Base-by-base conservation (phyloP, 768 basidiomycete genomes). In the Mycena polygramma region DNA sequence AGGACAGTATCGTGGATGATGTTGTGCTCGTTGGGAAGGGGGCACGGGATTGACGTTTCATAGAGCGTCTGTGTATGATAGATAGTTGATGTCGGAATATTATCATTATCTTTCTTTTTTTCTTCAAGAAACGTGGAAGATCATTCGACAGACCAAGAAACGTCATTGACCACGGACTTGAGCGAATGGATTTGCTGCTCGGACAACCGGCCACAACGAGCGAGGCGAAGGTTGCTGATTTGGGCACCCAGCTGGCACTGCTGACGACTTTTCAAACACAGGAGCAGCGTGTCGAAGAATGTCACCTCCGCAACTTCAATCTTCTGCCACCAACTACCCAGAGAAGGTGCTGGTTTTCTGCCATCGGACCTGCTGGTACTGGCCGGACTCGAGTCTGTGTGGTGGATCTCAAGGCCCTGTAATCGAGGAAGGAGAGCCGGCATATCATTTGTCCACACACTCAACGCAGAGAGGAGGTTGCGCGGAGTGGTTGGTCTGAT, bases 11-110 rank as follows among this genome's bases (percentile, higher is more conserved):
- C 17, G 59, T 93, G 52, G 91, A 94, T 73, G 85, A 87, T 69
- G 86, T 92, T 82, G 77, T 89, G 14, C 83, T 95, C 8, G 84
- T 86, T 4, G 93, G 94, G 3, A 81, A 79, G 58, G 85, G 83
- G 43, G 83, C 89, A 26, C 77, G 80, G 24, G 64, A 64, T 59
- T 74, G 70, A 61, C 60, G 36, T 37, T 41, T 26, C 26, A 58
- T 49, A 19, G n/a, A 36, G 60, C 22, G 55, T 62, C 35, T 59
- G 63, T 70, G 64, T 73, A 69, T 20, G 64, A 69, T 71, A 66
- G 52, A n/a, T n/a, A n/a, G 64, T 37, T 22, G 53, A 36, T 43
- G 57, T 20, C 13, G 24, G 46, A 20, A 30, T 57, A 53, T 37
- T 62, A 36, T 24, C 46, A 70, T 51, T 65, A 61, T 65, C 58